Percentiles rank a stretch among this genome's conserved stretches.
phyloP scores from a whole-genome alignment of 177 flowering plant species.

The Vitis hybrid region DNA sequence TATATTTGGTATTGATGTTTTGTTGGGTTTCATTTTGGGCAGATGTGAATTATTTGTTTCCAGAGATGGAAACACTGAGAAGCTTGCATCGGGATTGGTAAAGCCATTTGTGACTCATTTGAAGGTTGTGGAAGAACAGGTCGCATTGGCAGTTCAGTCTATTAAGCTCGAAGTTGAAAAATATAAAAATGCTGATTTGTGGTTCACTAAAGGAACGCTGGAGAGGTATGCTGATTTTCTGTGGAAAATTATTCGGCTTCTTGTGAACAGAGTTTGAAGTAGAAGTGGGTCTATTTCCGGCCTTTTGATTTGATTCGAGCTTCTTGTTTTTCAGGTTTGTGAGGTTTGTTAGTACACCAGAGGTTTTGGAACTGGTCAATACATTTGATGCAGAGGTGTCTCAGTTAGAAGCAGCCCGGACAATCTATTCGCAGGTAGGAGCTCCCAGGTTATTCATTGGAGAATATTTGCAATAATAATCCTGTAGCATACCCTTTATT shows the following conservation, averaged over 20 bases:
- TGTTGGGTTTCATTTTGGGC: slow-evolving; percentile 20
- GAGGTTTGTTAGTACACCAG: slow-evolving; percentile 93
- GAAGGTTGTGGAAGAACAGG: slow-evolving; percentile 81
- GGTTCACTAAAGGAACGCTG: slow-evolving; percentile 98
- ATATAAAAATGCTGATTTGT: slow-evolving; percentile 51
- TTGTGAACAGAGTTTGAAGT: neutral
- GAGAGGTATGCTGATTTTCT: slow-evolving; percentile 60
- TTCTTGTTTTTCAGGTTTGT: slow-evolving; percentile 67
- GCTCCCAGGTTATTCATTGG: neutral
- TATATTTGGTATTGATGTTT: neutral
- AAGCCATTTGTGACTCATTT: slow-evolving; percentile 86
- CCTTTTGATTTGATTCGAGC: slow-evolving; percentile 6
- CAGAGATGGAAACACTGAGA: slow-evolving; percentile 71
- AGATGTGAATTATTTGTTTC: slow-evolving; percentile 94
- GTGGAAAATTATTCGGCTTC: slow-evolving; percentile 5
- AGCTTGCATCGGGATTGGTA: slow-evolving; percentile 84
- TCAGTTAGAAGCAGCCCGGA: slow-evolving; percentile 86
- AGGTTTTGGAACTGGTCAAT: slow-evolving; percentile 76
- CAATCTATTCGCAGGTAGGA: slow-evolving; percentile 78
- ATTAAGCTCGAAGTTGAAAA: slow-evolving; percentile 76
- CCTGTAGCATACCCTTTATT: neutral
- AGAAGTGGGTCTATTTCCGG: neutral
- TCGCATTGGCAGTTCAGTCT: slow-evolving; percentile 54
- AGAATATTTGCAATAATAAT: neutral
- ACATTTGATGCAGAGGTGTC: slow-evolving; percentile 92